Percentiles rank a stretch among this genome's conserved stretches.
These are phyloP conservation scores for Candida maris DNA, from an alignment of 805 yeast genomes.

Conservation along the genomic window DNA sequence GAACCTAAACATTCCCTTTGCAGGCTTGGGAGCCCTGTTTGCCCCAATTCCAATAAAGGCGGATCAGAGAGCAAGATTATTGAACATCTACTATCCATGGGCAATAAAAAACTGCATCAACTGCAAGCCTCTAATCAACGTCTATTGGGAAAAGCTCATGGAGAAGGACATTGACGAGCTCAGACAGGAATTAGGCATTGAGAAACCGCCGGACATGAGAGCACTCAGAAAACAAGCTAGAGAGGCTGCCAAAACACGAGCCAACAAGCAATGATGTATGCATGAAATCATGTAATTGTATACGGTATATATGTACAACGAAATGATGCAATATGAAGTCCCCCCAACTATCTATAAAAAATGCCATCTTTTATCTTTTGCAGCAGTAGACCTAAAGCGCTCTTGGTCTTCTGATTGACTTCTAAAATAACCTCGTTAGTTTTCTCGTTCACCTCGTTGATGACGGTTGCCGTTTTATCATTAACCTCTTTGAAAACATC, in stretches of 20 bases:
- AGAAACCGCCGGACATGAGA: conserved; percentile 77
- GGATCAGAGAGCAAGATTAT: conserved; percentile 59
- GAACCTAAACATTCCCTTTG: conserved; percentile 92
- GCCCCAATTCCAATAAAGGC: conserved; percentile 77
- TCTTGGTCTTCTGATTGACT: conserved; percentile 21
- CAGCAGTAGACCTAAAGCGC: conserved; percentile 13
- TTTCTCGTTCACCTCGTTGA: conserved; percentile 24
- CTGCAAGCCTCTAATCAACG: conserved; percentile 75
- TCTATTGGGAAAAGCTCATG: conserved; percentile 86
- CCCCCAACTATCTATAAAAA: conserved; percentile 7
- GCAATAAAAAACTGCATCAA: conserved; percentile 69
- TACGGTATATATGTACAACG: background rate
- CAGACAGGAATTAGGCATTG: conserved; percentile 67
- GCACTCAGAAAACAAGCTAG: conserved; percentile 46
- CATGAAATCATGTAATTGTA: background rate
- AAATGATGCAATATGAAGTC: background rate
- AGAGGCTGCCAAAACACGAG: conserved; percentile 8
- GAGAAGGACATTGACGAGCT: conserved; percentile 70
- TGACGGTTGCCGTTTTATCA: conserved; percentile 23
- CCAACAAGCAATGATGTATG: background rate
- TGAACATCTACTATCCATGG: conserved; percentile 82
- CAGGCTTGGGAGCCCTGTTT: conserved; percentile 85
- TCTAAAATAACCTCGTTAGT: conserved; percentile 24
- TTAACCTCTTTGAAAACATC: conserved; percentile 20
- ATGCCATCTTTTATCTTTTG: conserved; percentile 12